Evolutionary conservation across 805 yeast genomes (phyloP).

Genomic region (Ogataea ramenticola): DNA sequence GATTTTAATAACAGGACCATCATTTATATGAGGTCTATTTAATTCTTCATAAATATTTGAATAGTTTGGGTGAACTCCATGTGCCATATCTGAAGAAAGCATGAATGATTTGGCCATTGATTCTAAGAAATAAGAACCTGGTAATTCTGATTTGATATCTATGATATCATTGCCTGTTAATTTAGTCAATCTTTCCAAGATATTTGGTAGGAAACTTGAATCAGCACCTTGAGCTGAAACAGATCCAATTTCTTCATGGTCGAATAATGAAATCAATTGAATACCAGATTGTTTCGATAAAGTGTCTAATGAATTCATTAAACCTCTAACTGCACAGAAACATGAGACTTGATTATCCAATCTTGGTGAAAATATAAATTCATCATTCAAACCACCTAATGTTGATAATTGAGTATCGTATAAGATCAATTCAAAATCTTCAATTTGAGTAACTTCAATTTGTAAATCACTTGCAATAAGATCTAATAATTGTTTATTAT

Average conservation of each 20-base stretch:
- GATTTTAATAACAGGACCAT: slow-evolving; percentile 88
- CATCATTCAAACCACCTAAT: slow-evolving; percentile 85
- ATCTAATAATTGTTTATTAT: slow-evolving; percentile 62
- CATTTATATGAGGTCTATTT: slow-evolving; percentile 76
- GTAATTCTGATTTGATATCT: slow-evolving; percentile 23
- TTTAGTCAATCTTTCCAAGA: slow-evolving; percentile 59
- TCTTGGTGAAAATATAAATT: slow-evolving; percentile 86
- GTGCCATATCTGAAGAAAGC: slow-evolving; percentile 93
- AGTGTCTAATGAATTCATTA: slow-evolving; percentile 36
- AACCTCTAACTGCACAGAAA: slow-evolving; percentile 67
- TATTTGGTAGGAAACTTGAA: slow-evolving; percentile 80
- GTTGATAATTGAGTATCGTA: slow-evolving; percentile 80
- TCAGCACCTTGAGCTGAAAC: slow-evolving; percentile 95
- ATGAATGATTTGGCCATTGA: slow-evolving; percentile 74
- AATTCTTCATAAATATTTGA: slow-evolving; percentile 62
- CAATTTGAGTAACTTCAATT: slow-evolving; percentile 50
- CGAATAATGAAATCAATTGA: slow-evolving; percentile 76
- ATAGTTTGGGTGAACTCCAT: slow-evolving; percentile 94
- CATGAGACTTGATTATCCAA: slow-evolving; percentile 88
- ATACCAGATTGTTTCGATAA: slow-evolving; percentile 48
- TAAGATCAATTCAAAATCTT: slow-evolving; percentile 83
- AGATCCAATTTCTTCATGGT: slow-evolving; percentile 95
- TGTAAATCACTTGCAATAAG: slow-evolving; percentile 60
- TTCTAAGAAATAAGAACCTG: slow-evolving; percentile 38
- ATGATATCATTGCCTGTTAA: slow-evolving; percentile 32